A percentile compares a stretch with the other conserved stretches of the same genome.
These are phyloP conservation scores for Rhytidhysteron rufulum DNA, from an alignment of 2,329 filamentous ascomycete genomes.

Conservation along the genomic window DNA sequence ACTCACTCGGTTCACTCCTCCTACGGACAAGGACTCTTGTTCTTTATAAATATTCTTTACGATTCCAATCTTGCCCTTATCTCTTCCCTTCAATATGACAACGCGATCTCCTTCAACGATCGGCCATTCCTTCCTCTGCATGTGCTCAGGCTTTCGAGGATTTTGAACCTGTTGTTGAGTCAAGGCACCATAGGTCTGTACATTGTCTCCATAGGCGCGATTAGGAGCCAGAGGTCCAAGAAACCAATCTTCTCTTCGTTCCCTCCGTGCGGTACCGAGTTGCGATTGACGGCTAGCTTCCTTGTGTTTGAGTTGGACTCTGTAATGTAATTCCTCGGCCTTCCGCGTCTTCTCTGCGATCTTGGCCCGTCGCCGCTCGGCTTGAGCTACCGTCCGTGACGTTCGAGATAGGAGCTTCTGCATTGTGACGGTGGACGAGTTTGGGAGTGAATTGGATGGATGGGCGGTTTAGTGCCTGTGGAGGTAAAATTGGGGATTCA, in stretches of 20 bases:
- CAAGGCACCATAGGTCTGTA: conserved; percentile 59
- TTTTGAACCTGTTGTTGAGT: conserved; percentile 21
- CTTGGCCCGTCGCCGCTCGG: conserved; percentile 3
- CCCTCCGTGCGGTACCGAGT: conserved; percentile 49
- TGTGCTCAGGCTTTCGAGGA: conserved; percentile 37
- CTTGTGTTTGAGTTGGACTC: conserved; percentile 14
- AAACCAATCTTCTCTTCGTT: conserved; percentile 71
- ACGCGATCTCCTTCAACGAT: conserved; percentile 68
- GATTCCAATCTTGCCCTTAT: conserved; percentile 80
- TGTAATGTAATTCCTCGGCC: conserved; percentile 29
- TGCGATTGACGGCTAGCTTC: conserved; percentile 17
- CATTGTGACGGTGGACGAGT: conserved; percentile 26
- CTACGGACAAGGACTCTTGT: conserved; percentile 30
- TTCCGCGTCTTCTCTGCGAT: conserved; percentile 11
- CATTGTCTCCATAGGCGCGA: conserved; percentile 60
- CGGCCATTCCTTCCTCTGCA: conserved; percentile 24
- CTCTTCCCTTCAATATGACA: conserved; percentile 71
- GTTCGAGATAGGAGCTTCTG: conserved; percentile 68
- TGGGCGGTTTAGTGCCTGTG: too few relatives aligned
- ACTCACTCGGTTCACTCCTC: conserved; percentile 39
- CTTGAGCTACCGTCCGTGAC: conserved; percentile 22
- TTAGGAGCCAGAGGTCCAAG: conserved; percentile 75
- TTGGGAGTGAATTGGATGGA: background rate
- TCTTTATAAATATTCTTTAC: conserved; percentile 53
- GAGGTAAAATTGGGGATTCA: too few relatives aligned